phyloP scores from a whole-genome alignment of 257 asterid species.

The Fraxinus excelsior region DNA sequence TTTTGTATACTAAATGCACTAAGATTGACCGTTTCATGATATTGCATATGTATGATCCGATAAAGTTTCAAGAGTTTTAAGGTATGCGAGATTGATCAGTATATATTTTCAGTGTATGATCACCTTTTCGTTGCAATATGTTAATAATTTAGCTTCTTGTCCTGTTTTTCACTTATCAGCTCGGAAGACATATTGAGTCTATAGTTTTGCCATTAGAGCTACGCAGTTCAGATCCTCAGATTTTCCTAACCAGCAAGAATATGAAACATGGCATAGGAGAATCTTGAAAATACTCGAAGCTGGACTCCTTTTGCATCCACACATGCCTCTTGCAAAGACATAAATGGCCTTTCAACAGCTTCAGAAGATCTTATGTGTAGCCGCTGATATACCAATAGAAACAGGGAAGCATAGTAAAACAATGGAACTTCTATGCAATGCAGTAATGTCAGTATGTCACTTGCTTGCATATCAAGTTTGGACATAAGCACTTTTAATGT shows the following conservation, averaged over 20 bases:
- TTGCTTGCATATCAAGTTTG: slow-evolving; percentile 75
- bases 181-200: slow-evolving; percentile 72
- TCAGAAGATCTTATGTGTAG: slow-evolving; percentile 52
- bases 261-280: slow-evolving; percentile 73
- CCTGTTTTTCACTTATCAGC: slow-evolving; percentile 47
- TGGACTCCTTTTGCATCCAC: slow-evolving; percentile 80
- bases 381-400: slow-evolving; percentile 62
- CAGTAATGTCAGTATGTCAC: slow-evolving; percentile 59
- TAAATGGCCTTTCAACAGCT: slow-evolving; percentile 53
- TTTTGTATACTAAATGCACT: background rate
- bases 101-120: background rate
- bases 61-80: background rate
- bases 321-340: slow-evolving; percentile 56
- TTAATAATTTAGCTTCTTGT: slow-evolving; percentile 12
- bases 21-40: background rate
- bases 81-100: slow-evolving; percentile 13
- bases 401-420: slow-evolving; percentile 66
- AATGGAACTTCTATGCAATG: slow-evolving; percentile 50
- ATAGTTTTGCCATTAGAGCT: slow-evolving; percentile 89
- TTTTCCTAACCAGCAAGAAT: slow-evolving; percentile 62
- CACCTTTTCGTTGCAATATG: background rate
- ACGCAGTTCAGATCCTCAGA: slow-evolving; percentile 59
- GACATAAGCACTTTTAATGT: too few species aligned
- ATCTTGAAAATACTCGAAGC: slow-evolving; percentile 73
- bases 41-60: background rate